Percentiles rank a stretch among this genome's conserved stretches.
Conservation (phyloP, 2,329 filamentous ascomycete genomes). For the Aureobasidium sp. region DNA sequence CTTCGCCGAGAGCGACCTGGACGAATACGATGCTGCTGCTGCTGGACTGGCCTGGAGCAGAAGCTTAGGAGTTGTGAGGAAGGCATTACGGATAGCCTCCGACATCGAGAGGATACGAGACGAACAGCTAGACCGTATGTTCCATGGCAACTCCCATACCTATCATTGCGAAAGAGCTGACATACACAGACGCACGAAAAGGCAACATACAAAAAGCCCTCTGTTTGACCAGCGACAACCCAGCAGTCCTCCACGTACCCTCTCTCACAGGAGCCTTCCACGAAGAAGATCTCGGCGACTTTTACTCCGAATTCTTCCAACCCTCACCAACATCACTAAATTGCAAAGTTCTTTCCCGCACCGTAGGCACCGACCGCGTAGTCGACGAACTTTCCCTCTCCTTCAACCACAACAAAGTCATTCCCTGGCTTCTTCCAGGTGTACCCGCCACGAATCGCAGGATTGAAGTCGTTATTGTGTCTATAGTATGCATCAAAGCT, state of each 20-base stretch:
- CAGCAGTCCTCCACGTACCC: constrained; percentile 34
- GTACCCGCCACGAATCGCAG: constrained; percentile 47
- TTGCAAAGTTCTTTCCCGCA: constrained; percentile 48
- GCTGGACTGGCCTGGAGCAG: constrained; percentile 62
- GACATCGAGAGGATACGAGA: constrained; percentile 38
- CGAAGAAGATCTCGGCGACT: constrained; percentile 34
- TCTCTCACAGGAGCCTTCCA: constrained; percentile 40
- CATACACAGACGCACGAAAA: constrained; percentile 18
- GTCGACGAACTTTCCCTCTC: constrained; percentile 51
- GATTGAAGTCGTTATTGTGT: constrained; percentile 48
- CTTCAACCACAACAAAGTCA: constrained; percentile 47
- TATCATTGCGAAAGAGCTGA: not conserved
- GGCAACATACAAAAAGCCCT: constrained; percentile 30
- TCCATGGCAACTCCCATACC: not conserved
- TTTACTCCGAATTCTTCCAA: constrained; percentile 51
- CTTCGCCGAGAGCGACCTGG: constrained; percentile 62
- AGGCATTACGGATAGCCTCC: constrained; percentile 47
- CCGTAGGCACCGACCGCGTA: constrained; percentile 48
- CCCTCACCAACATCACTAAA: constrained; percentile 41
- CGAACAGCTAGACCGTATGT: constrained; percentile 19
- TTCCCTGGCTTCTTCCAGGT: constrained; percentile 52
- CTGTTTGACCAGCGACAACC: constrained; percentile 28
- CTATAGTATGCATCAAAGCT: constrained; percentile 46
- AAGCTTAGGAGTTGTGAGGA: constrained; percentile 49
- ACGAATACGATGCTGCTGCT: constrained; percentile 56